Percentiles rank a stretch among this genome's conserved stretches.
phyloP scores from a whole-genome alignment of 441 rosid species.

The Adansonia gregorii region DNA sequence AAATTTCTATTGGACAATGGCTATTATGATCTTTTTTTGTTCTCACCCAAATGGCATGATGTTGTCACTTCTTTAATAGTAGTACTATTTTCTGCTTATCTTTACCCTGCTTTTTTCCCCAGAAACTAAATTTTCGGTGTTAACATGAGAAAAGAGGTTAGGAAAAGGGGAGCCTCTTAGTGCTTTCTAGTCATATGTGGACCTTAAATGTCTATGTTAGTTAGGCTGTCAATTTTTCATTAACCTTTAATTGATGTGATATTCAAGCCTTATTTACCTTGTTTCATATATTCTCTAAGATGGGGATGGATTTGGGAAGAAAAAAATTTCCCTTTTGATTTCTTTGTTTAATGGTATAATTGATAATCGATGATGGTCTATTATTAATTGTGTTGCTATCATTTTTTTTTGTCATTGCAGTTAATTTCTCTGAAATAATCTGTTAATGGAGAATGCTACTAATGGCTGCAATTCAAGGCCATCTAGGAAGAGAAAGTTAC shows the following conservation, averaged over 20 bases:
- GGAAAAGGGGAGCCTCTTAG: constrained; percentile 4
- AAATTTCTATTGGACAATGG: constrained; percentile 7
- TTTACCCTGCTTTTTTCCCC: not conserved
- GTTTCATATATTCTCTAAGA: constrained; percentile 13
- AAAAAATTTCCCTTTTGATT: not conserved
- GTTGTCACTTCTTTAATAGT: not conserved
- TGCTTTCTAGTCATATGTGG: constrained; percentile 1
- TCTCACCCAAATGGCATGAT: not conserved
- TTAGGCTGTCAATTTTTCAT: constrained; percentile 19
- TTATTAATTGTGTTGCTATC: not conserved
- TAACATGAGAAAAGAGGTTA: not conserved
- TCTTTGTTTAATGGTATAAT: not conserved
- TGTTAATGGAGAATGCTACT: constrained; percentile 41
- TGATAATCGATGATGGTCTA: not conserved
- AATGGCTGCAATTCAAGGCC: constrained; percentile 33
- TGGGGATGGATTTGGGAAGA: not conserved
- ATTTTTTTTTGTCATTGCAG: constrained; percentile 29
- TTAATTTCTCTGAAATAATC: constrained; percentile 14
- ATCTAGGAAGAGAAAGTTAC: constrained; percentile 61
- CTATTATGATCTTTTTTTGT: not conserved
- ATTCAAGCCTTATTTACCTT: constrained; percentile 12
- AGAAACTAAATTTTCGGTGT: not conserved
- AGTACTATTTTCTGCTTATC: not conserved
- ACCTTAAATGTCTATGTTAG: constrained; percentile 22
- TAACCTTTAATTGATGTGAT: constrained; percentile 23